Percentiles rank a stretch among this genome's conserved stretches.
Conservation (phyloP, 768 basidiomycete species). For the Gyrodon lividus region DNA sequence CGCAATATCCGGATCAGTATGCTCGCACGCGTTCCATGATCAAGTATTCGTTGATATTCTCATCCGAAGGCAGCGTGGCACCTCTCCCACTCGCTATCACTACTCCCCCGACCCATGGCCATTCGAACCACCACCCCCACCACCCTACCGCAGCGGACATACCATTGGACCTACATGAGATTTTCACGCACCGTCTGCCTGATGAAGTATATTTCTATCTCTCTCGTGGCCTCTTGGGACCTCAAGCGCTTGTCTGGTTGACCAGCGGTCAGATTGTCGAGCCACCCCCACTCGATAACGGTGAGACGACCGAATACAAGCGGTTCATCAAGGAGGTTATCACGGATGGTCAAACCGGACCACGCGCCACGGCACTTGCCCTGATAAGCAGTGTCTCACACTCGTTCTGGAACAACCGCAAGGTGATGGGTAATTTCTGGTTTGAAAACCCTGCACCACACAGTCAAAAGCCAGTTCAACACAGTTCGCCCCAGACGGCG, state of each 20-base stretch:
- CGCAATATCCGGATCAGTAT: slow-evolving; percentile 82
- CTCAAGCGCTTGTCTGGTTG: slow-evolving; percentile 93
- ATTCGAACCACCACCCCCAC: slow-evolving; percentile 56
- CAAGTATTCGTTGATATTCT: slow-evolving; percentile 87
- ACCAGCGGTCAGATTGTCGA: slow-evolving; percentile 84
- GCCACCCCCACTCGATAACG: slow-evolving; percentile 88
- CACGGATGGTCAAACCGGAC: slow-evolving; percentile 92
- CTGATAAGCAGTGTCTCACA: slow-evolving; percentile 80
- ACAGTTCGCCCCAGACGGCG: slow-evolving; percentile 75
- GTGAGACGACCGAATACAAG: slow-evolving; percentile 92
- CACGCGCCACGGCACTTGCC: slow-evolving; percentile 87
- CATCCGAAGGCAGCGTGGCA: slow-evolving; percentile 79
- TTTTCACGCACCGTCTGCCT: slow-evolving; percentile 91
- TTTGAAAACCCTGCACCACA: slow-evolving; percentile 56
- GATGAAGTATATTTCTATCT: slow-evolving; percentile 97
- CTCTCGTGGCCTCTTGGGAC: slow-evolving; percentile 85
- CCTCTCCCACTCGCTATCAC: slow-evolving; percentile 75
- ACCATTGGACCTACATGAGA: slow-evolving; percentile 87
- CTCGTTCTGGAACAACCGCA: slow-evolving; percentile 75
- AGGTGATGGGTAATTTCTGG: slow-evolving; percentile 75
- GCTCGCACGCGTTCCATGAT: slow-evolving; percentile 89
- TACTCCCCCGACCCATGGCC: slow-evolving; percentile 46
- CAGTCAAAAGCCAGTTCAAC: slow-evolving; percentile 59
- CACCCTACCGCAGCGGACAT: slow-evolving; percentile 85
- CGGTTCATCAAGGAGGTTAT: slow-evolving; percentile 95